Evolutionary conservation across 176 grass and related monocot genomes (phyloP).

Genomic region (Poa pratensis): DNA sequence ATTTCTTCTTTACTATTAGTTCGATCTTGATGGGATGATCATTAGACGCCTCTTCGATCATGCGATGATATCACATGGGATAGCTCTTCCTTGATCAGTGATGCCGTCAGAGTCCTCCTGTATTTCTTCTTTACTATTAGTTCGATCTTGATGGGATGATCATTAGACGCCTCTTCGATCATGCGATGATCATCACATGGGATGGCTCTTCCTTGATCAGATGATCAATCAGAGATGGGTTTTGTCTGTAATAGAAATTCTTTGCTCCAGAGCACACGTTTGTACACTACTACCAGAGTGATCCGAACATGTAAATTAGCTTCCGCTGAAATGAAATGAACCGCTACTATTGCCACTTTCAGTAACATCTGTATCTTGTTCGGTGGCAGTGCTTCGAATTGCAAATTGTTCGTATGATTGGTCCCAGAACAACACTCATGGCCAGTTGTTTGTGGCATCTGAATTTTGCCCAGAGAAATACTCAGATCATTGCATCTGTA

Average conservation of each 20-base stretch:
- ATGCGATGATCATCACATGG: slow-evolving; percentile 18
- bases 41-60: slow-evolving; percentile 14
- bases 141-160: slow-evolving; percentile 46
- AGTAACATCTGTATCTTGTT: too few relatives aligned
- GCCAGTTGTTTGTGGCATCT: too few relatives aligned
- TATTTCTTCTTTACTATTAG: slow-evolving; percentile 5
- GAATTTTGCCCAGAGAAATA: too few relatives aligned
- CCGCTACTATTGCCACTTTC: too few relatives aligned
- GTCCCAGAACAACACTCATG: too few relatives aligned
- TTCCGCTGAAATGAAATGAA: neutral
- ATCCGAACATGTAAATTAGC: slow-evolving; percentile 27
- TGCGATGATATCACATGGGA: slow-evolving; percentile 20
- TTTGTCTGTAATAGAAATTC: slow-evolving; percentile 40
- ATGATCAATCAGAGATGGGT: slow-evolving; percentile 38
- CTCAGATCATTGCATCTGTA: too few relatives aligned
- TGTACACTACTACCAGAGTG: neutral
- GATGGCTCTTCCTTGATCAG: slow-evolving; percentile 32
- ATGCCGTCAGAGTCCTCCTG: neutral
- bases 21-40: slow-evolving; percentile 46
- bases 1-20: neutral
- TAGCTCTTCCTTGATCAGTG: slow-evolving; percentile 32
- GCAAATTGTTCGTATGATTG: too few relatives aligned
- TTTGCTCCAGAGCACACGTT: neutral
- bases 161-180: slow-evolving; percentile 14
- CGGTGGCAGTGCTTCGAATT: too few relatives aligned